A percentile compares a stretch with the other conserved stretches of the same genome.
phyloP scores from a whole-genome alignment of 768 basidiomycete species.

The Macrolepiota fuliginosa region DNA sequence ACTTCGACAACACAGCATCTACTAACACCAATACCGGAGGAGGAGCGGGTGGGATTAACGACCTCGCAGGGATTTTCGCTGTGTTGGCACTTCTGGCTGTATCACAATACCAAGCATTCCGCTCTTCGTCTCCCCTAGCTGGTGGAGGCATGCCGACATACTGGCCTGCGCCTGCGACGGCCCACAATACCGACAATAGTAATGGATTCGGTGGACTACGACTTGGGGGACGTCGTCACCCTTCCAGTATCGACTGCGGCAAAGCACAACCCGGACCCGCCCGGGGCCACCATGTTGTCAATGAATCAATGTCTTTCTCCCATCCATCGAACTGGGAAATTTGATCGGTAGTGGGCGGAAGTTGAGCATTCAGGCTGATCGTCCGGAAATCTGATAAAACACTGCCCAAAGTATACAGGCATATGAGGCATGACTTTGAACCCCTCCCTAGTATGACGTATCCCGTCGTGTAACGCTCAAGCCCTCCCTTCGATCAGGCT shows the following conservation, averaged over 20 bases:
- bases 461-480: no score
- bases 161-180: constrained; percentile 14
- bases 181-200: constrained; percentile 16
- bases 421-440: no score
- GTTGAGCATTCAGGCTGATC: no score
- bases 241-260: constrained; percentile 5
- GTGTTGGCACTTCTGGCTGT: no score
- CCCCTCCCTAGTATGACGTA: no score
- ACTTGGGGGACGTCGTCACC: constrained; percentile 10
- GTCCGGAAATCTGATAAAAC: no score
- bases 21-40: constrained; percentile 22
- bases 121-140: background rate
- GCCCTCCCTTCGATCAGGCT: no score
- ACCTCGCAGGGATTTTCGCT: constrained; percentile 62
- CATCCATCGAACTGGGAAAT: no score
- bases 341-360: no score
- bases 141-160: constrained; percentile 5
- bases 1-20: constrained; percentile 59
- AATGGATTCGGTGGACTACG: constrained; percentile 10
- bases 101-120: constrained; percentile 9
- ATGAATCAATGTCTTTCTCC: background rate
- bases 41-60: constrained; percentile 37
- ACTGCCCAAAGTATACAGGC: no score
- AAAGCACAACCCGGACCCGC: constrained; percentile 5
- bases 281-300: constrained; percentile 3